Base-by-base conservation (phyloP, 352 stramenopile genomes). In the Globisporangium barbulae region DNA sequence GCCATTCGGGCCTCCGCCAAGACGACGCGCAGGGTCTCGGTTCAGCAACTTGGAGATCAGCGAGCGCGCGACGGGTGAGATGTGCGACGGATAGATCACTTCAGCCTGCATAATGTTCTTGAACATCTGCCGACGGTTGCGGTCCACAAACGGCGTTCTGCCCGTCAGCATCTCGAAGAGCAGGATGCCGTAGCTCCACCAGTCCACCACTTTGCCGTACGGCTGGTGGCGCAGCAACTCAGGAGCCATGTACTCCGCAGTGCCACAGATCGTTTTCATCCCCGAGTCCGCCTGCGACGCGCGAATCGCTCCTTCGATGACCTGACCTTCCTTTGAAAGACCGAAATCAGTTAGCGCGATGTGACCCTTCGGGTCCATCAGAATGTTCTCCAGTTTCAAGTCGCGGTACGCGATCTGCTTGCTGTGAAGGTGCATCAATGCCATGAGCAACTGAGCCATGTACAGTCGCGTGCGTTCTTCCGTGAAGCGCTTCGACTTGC, bases 41-140 rank as follows among this genome's bases (percentile, higher is more conserved):
- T 97, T 94, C 41, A 99, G 72, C 54, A 99, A 68, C 70, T 92
- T 93, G 6, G 83, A 89, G 68, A 96, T 96, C 19, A 94, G 56
- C 39, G 82, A 91, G 9, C 84, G 77, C 2, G 84, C 85, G 2
- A 77, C 66, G 1, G 85, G 76, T 0, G 84, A 92, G 65, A 96
- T 94, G 73, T 96, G 88, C 48, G 88, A 88, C 5, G 88, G 88
- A 42, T 96, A 96, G 58, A 94, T 93, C 30, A 94, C 85, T 44
- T 96, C 88, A 0, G 83, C 85, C 60, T 92, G 81, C 85, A 94
- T 94, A 61, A 96, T 96, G 68, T 96, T 96, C 67, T 96, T 96
- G 70, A 96, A 96, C 88, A 96, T 96, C 59, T 93, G 85, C 10
- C 88, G 76, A 7, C 88, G 88, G 53, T 96, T 96, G 53, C 83